These are phyloP conservation scores for Metarhizium humberi DNA, from an alignment of 2,329 filamentous ascomycete genomes.

Conservation along the genomic window DNA sequence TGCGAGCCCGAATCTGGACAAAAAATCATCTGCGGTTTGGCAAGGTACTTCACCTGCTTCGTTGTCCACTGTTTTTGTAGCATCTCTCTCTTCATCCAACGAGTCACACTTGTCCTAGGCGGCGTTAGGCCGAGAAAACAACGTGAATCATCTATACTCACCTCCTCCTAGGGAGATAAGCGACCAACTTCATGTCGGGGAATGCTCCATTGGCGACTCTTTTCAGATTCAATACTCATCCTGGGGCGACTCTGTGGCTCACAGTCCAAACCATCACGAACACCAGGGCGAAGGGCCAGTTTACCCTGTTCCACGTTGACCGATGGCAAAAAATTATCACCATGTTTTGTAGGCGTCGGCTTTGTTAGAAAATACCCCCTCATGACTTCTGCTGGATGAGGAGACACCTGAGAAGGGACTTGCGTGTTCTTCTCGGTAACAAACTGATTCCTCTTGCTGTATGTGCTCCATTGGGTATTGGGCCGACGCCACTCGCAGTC, in stretches of 20 bases:
- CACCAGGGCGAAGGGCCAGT: too few relatives aligned
- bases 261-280: too few relatives aligned
- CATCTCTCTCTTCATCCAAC: neutral
- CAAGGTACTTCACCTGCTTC: neutral
- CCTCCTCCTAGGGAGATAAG: neutral
- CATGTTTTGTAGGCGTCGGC: neutral
- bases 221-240: neutral
- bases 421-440: neutral
- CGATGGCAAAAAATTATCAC: neutral
- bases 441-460: neutral
- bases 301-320: too few relatives aligned
- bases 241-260: too few relatives aligned
- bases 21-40: conserved; percentile 1
- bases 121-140: neutral
- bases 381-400: neutral
- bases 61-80: neutral
- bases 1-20: neutral
- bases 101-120: neutral
- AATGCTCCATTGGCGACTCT: neutral
- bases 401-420: neutral
- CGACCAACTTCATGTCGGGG: neutral
- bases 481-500: neutral
- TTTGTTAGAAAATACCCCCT: neutral
- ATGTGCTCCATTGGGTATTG: neutral
- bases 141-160: neutral